Conservation (phyloP, 345 rosid genomes). For the Geranium brycei region DNA sequence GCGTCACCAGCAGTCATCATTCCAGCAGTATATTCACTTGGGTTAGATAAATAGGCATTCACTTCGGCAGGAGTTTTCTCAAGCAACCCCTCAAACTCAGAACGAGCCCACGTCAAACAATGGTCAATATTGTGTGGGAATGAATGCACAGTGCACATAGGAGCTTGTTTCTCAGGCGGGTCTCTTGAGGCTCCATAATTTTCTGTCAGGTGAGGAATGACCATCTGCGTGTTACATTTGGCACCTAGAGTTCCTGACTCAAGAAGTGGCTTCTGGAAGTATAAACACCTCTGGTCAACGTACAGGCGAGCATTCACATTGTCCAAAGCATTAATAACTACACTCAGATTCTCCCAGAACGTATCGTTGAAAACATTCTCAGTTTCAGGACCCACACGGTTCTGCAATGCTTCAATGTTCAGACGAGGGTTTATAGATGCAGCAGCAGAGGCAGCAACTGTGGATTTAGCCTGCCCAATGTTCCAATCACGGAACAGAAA, state of each 20-base stretch:
- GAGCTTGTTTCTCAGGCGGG: conserved; percentile 99
- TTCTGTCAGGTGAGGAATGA: conserved; percentile 92
- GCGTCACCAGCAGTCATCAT: conserved; percentile 88
- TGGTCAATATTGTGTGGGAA: conserved; percentile 99
- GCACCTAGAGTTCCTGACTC: conserved; percentile 99
- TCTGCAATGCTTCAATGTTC: conserved; percentile 79
- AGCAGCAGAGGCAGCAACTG: conserved; percentile 96
- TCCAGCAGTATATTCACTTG: conserved; percentile 52
- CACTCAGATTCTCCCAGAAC: conserved; percentile 84
- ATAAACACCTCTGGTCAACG: conserved; percentile 91
- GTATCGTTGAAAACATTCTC: conserved; percentile 81
- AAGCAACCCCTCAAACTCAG: conserved; percentile 95
- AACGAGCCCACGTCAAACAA: conserved; percentile 98
- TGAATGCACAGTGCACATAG: conserved; percentile 98
- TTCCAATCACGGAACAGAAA: conserved; percentile 99
- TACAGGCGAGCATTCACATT: conserved; percentile 93
- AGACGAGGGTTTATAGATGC: conserved; percentile 56
- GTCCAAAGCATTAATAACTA: conserved; percentile 84
- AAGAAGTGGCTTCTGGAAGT: conserved; percentile 97
- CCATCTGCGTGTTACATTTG: conserved; percentile 97
- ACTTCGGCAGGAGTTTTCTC: conserved; percentile 98
- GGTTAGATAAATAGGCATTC: conserved; percentile 74
- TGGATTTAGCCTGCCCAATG: conserved; percentile 97
- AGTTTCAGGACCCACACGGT: conserved; percentile 89
- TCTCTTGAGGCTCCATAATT: conserved; percentile 98